phyloP scores from a whole-genome alignment of 805 yeast species.

The Candida glaebosa region DNA sequence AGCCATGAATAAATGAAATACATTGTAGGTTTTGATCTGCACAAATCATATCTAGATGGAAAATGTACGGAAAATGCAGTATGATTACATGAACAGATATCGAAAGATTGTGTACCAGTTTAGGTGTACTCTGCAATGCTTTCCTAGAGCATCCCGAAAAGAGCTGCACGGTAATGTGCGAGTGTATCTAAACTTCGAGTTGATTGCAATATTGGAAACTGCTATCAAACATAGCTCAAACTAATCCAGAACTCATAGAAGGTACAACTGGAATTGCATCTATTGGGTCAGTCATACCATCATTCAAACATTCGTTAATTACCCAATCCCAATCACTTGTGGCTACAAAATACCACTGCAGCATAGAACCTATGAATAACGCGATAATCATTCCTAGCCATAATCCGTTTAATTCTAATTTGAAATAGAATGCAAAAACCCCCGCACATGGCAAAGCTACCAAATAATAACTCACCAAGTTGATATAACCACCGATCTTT shows the following conservation, averaged over 20 bases:
- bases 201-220: too few species aligned
- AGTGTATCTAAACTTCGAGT: neutral
- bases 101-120: too few species aligned
- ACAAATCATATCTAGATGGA: neutral
- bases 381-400: conserved; percentile 50
- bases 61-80: too few species aligned
- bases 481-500: conserved; percentile 51
- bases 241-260: conserved; percentile 21
- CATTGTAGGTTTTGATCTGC: neutral
- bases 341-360: conserved; percentile 40
- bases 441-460: conserved; percentile 49
- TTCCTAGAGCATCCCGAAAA: neutral
- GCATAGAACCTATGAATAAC: conserved; percentile 35
- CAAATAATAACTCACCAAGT: conserved; percentile 45
- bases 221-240: too few species aligned
- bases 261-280: conserved; percentile 32
- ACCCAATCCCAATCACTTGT: conserved; percentile 43
- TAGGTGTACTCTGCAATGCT: neutral
- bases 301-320: conserved; percentile 38
- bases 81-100: too few species aligned
- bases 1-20: too few species aligned
- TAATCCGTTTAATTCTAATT: conserved; percentile 41
- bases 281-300: conserved; percentile 36
- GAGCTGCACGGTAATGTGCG: neutral
- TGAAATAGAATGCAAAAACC: conserved; percentile 38